Conservation (phyloP, 148 eudicot genomes). For the Dianthus caryophyllus region DNA sequence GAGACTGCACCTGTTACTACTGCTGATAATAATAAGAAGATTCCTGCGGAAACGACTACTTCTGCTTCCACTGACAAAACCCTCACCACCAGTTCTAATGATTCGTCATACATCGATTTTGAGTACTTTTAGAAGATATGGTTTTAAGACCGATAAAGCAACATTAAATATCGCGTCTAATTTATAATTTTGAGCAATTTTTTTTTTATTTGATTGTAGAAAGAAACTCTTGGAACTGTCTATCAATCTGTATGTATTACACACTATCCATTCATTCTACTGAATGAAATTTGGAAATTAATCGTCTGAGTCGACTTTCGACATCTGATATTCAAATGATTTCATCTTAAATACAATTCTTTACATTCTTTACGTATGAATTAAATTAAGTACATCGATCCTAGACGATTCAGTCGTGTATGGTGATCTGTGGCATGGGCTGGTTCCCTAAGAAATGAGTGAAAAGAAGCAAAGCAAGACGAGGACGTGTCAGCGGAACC, state of each 20-base stretch:
- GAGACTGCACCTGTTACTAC: conserved; percentile 26
- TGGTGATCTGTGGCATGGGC: conserved; percentile 31
- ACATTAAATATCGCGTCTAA: neutral
- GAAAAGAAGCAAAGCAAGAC: conserved; percentile 26
- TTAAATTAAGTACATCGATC: neutral
- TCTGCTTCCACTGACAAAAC: conserved; percentile 30
- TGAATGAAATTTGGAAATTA: conserved; percentile 6
- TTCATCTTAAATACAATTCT: neutral
- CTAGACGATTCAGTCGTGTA: neutral
- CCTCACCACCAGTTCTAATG: conserved; percentile 34
- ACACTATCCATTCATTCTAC: neutral
- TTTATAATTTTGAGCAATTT: conserved; percentile 11
- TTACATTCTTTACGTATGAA: conserved; percentile 11
- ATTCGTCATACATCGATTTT: conserved; percentile 64
- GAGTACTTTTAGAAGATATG: conserved; percentile 66
- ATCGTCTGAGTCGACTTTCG: neutral
- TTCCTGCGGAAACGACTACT: conserved; percentile 29
- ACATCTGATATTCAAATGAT: neutral
- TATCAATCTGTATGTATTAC: conserved; percentile 9
- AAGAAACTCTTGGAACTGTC: conserved; percentile 14
- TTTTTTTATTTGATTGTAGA: conserved; percentile 21
- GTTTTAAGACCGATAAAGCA: conserved; percentile 1
- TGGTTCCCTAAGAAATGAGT: conserved; percentile 27
- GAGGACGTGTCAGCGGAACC: conserved; percentile 29
- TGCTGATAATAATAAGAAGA: conserved; percentile 54